phyloP scores from a whole-genome alignment of 345 rosid genomes.

The Citrus medica region DNA sequence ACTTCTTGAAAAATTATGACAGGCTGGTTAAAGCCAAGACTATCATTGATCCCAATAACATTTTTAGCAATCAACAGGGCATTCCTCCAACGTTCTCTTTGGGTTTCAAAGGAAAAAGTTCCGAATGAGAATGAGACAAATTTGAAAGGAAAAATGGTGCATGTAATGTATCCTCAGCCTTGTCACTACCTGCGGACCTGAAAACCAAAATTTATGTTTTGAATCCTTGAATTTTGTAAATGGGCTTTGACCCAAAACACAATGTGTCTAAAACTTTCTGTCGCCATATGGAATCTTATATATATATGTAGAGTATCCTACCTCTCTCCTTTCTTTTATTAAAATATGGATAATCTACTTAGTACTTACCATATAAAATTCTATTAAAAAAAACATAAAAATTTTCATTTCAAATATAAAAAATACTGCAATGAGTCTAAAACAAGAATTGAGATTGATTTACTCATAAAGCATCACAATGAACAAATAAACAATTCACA shows the following conservation, averaged over 20 bases:
- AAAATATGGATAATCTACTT: no score
- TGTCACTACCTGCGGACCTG: no score
- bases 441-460: no score
- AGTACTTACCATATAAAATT: no score
- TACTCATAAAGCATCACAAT: no score
- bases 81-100: constrained; percentile 30
- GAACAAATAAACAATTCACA: no score
- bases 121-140: not conserved
- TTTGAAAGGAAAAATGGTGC: not conserved
- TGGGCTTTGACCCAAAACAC: not conserved
- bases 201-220: not conserved
- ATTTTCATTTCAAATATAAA: no score
- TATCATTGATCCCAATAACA: constrained; percentile 40
- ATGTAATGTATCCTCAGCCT: not conserved
- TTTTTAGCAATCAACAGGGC: constrained; percentile 46
- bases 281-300: no score
- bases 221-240: not conserved
- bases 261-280: not conserved
- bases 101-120: not conserved
- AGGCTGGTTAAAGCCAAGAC: constrained; percentile 46
- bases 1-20: constrained; percentile 43
- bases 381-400: no score
- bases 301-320: no score
- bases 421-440: no score
- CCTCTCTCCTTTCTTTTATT: no score